Percentiles rank a stretch among this genome's conserved stretches.
phyloP scores from a whole-genome alignment of 345 rosid genomes.

The Camelina hispida region DNA sequence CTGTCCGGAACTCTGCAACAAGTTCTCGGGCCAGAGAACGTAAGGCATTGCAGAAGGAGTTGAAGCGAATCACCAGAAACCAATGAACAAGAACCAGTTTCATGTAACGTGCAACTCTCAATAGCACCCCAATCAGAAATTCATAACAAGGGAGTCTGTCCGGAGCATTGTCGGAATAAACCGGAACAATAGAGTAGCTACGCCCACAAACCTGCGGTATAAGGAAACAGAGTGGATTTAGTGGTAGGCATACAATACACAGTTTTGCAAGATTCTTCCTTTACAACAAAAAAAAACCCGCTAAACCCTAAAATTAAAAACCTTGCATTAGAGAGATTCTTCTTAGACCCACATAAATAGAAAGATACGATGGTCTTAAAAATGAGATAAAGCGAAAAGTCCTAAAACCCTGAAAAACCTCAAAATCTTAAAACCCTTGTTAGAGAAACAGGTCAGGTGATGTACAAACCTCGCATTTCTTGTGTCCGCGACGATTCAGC shows the following conservation, averaged over 20 bases:
- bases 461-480: constrained; percentile 33
- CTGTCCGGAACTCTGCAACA: background rate
- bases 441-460: background rate
- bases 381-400: too few species aligned
- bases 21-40: constrained; percentile 1
- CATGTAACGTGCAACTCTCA: background rate
- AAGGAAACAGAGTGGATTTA: background rate
- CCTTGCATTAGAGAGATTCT: background rate
- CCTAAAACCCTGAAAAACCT: background rate
- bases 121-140: constrained; percentile 1
- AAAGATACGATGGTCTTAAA: too few species aligned
- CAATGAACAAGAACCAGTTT: constrained; percentile 5
- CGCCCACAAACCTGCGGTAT: constrained; percentile 24
- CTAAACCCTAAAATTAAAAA: background rate
- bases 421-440: background rate
- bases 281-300: too few species aligned
- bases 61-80: constrained; percentile 22
- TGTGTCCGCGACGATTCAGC: constrained; percentile 26
- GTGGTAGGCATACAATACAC: background rate
- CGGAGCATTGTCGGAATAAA: constrained; percentile 39
- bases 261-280: background rate
- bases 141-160: constrained; percentile 30
- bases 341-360: background rate
- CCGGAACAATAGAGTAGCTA: constrained; percentile 14
- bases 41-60: background rate